Evolutionary conservation across 768 basidiomycete species (phyloP).

Genomic region (Suillus discolor): DNA sequence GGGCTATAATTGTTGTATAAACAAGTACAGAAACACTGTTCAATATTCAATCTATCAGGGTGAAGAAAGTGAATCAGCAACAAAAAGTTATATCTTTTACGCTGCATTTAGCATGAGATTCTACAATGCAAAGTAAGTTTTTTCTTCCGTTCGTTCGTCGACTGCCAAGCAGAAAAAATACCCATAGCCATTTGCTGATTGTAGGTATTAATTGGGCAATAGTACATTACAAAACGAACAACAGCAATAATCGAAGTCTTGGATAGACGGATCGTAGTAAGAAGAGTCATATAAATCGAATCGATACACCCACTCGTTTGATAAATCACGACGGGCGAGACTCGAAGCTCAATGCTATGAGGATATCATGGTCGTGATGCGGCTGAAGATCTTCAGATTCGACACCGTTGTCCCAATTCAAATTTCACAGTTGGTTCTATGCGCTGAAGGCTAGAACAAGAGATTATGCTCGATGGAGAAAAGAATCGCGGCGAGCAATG

Average conservation of each 20-base stretch:
- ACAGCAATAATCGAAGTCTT: not conserved
- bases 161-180: not conserved
- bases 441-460: not conserved
- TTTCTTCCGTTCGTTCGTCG: not conserved
- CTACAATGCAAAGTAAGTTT: too few relatives aligned
- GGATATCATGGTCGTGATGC: not conserved
- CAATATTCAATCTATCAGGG: too few relatives aligned
- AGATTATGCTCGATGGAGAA: not conserved
- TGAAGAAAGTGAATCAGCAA: too few relatives aligned
- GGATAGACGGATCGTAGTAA: not conserved
- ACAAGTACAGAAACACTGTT: too few relatives aligned
- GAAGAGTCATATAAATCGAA: not conserved
- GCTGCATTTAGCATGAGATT: too few relatives aligned
- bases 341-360: not conserved
- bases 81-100: too few relatives aligned
- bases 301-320: not conserved
- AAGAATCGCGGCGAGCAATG: not conserved
- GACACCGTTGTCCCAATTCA: not conserved
- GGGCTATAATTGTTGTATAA: too few relatives aligned
- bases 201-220: not conserved
- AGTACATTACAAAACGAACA: not conserved
- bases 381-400: not conserved
- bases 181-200: not conserved
- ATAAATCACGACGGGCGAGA: not conserved
- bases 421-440: too few relatives aligned